Conservation (phyloP, 345 rosid species). For the Euphorbia tirucalli region DNA sequence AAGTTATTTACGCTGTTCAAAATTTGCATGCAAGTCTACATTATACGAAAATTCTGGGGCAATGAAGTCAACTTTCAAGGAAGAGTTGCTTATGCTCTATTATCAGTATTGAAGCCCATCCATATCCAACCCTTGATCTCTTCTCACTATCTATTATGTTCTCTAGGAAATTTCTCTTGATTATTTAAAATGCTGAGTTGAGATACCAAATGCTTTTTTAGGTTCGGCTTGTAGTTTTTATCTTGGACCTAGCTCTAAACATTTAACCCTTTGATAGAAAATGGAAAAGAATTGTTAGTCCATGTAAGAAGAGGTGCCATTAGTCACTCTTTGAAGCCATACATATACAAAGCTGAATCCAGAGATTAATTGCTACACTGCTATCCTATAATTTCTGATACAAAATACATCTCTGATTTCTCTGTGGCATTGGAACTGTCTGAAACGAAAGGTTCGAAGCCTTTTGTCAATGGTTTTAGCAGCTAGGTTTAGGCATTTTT, state of each 20-base stretch:
- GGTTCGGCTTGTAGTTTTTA: not conserved
- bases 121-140: not conserved
- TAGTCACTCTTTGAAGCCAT: no score
- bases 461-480: not conserved
- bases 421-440: not conserved
- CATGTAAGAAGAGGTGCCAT: no score
- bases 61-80: not conserved
- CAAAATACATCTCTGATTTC: not conserved
- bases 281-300: no score
- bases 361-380: no score
- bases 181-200: not conserved
- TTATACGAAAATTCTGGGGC: not conserved
- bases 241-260: not conserved
- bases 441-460: not conserved
- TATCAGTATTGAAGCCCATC: not conserved
- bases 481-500: not conserved
- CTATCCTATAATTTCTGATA: not conserved
- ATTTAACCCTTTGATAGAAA: not conserved
- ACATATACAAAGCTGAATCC: no score
- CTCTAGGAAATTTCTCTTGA: not conserved
- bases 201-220: not conserved
- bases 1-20: not conserved
- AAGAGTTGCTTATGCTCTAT: not conserved
- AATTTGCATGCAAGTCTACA: not conserved
- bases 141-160: not conserved